Base-by-base conservation (phyloP, 2,329 filamentous ascomycete species). In the Orbilia javanica region DNA sequence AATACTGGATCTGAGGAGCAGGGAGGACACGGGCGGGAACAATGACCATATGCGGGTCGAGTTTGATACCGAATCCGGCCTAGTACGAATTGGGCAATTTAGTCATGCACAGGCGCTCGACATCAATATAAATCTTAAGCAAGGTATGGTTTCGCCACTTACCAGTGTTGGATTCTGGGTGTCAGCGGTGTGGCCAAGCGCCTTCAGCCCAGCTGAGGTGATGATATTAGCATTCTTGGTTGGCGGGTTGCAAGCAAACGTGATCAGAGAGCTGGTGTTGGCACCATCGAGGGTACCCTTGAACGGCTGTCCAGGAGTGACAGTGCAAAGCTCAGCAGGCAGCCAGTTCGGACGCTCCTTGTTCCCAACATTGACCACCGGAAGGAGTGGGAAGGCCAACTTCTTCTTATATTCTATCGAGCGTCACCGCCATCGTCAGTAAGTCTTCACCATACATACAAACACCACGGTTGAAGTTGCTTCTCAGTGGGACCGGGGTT, bases 221-320 rank as follows among this genome's bases (percentile, higher is more conserved):
- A 96, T 91, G 0, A 90, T 91, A 0, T 86, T 82, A 0, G 90
- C 92, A 80, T 95, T 96, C 4, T 87, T 85, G 0, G 86, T 86
- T 0, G 93, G 92, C 0, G 85, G 85, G 3, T 91, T 88, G 70
- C 91, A 92, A 0, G 93, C 91, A 82, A 93, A 93, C 0, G 84
- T 84, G 53, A 95, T 89, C 92, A 96, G 94, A 0, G 85, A 81
- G 0, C 87, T 86, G 0, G 91, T 92, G 82, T 95, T 91, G 0
- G 86, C 83, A 0, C 87, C 85, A 0, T 83, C 86, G 15, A 94
- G 85, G 81, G 90, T 89, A 3, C 87, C 84, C 44, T 88, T 88
- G 22, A 90, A 86, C 0, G 88, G 83, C 81, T 96, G 92, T 0
- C 91, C 92, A 0, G 88, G 86, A 7, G 89, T 82, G 1, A 96